Evolutionary conservation across 176 grass and related monocot genomes (phyloP).

Genomic region (Oryza glaberrima): DNA sequence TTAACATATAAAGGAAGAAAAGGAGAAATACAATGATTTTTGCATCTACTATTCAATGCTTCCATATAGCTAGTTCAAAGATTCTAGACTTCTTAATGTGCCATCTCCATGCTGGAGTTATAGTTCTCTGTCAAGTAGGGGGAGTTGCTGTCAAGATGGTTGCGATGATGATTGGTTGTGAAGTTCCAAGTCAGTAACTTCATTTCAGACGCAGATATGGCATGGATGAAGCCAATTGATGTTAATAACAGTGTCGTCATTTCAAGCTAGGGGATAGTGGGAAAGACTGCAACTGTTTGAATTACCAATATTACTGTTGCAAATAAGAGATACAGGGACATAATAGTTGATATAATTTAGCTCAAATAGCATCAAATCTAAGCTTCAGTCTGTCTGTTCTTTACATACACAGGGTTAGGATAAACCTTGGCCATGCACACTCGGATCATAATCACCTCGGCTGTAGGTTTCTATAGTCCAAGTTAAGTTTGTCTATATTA

Average conservation of each 20-base stretch:
- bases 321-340: slow-evolving; percentile 17
- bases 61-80: slow-evolving; percentile 26
- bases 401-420: slow-evolving; percentile 6
- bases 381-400: neutral
- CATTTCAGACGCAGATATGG: slow-evolving; percentile 24
- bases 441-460: slow-evolving; percentile 28
- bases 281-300: neutral
- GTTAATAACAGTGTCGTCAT: slow-evolving; percentile 22
- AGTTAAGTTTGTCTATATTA: neutral
- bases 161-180: slow-evolving; percentile 16
- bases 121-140: slow-evolving; percentile 8
- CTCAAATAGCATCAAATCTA: slow-evolving; percentile 39
- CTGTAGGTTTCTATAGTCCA: slow-evolving; percentile 1
- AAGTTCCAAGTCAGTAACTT: slow-evolving; percentile 20
- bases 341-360: slow-evolving; percentile 24
- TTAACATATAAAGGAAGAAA: slow-evolving; percentile 50
- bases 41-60: slow-evolving; percentile 34
- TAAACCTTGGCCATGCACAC: neutral
- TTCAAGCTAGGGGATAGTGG: slow-evolving; percentile 4
- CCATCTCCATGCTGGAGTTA: slow-evolving; percentile 1
- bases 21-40: slow-evolving; percentile 40
- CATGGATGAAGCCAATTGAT: slow-evolving; percentile 9
- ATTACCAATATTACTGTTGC: slow-evolving; percentile 15
- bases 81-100: slow-evolving; percentile 7
- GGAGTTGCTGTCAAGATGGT: slow-evolving; percentile 22